phyloP scores from a whole-genome alignment of 352 stramenopile genomes.

The Phytophthora macrochlamydospora region DNA sequence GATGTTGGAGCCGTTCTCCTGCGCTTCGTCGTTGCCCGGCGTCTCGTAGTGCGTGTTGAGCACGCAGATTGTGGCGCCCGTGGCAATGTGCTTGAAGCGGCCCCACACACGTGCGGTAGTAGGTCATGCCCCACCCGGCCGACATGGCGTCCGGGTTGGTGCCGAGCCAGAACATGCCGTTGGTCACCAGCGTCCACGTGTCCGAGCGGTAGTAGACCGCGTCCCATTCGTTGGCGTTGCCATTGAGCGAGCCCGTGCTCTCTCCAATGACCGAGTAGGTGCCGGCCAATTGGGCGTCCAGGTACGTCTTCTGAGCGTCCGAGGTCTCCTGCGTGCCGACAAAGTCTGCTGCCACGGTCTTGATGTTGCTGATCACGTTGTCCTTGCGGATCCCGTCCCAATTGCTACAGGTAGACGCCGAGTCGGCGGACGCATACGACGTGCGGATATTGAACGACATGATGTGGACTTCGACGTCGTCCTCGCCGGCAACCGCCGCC shows the following conservation, averaged over 20 bases:
- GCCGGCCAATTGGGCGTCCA: constrained; percentile 55
- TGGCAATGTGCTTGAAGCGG: constrained; percentile 74
- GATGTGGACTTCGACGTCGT: constrained; percentile 59
- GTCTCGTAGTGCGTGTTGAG: constrained; percentile 89
- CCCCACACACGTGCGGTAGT: constrained; percentile 78
- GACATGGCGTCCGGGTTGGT: constrained; percentile 55
- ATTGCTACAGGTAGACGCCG: constrained; percentile 49
- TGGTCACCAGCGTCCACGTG: constrained; percentile 60
- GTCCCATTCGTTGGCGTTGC: constrained; percentile 56
- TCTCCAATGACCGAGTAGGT: constrained; percentile 72
- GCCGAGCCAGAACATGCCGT: constrained; percentile 79
- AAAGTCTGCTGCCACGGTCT: constrained; percentile 62
- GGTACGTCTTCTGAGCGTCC: constrained; percentile 63
- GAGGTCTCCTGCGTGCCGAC: constrained; percentile 85
- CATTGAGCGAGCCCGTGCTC: constrained; percentile 66
- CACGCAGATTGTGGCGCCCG: constrained; percentile 66
- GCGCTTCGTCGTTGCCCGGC: constrained; percentile 70
- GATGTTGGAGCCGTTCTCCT: constrained; percentile 71
- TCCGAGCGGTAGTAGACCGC: constrained; percentile 68
- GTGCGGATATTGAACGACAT: constrained; percentile 88
- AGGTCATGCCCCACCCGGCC: constrained; percentile 65
- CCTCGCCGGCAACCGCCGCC: constrained; percentile 14
- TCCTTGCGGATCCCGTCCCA: constrained; percentile 71
- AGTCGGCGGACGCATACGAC: constrained; percentile 54
- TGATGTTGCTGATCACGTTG: constrained; percentile 67